These are phyloP conservation scores for Neofusicoccum sp. DNA, from an alignment of 2,329 filamentous ascomycete genomes.

Conservation along the genomic window DNA sequence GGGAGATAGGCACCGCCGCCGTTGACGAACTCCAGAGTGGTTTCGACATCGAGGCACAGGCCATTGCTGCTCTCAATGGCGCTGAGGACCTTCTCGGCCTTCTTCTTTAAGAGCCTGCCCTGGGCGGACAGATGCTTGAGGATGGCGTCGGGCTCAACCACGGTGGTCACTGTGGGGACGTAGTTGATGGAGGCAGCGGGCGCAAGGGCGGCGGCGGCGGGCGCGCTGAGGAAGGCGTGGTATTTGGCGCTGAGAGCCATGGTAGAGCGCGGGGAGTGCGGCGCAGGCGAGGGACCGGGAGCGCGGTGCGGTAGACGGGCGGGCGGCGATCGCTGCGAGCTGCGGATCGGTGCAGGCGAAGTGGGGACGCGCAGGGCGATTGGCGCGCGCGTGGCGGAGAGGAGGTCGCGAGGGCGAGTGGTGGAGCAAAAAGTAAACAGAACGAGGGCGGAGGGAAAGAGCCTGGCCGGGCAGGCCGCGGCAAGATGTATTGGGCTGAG, in stretches of 20 bases:
- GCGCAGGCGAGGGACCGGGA: slow-evolving; percentile 3
- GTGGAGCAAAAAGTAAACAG: slow-evolving; percentile 10
- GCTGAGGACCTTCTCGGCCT: slow-evolving; percentile 72
- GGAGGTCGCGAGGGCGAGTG: slow-evolving; percentile 2
- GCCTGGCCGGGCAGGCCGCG: slow-evolving; percentile 3
- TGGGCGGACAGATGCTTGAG: slow-evolving; percentile 75
- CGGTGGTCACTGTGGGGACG: slow-evolving; percentile 78
- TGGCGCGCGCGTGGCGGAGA: not conserved
- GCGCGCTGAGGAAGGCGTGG: slow-evolving; percentile 45
- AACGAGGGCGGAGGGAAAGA: not conserved
- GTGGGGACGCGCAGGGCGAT: slow-evolving; percentile 1
- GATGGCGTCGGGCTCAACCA: slow-evolving; percentile 71
- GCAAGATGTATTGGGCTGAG: slow-evolving; percentile 13
- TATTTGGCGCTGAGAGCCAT: slow-evolving; percentile 44
- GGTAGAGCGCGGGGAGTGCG: slow-evolving; percentile 21
- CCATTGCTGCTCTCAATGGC: slow-evolving; percentile 69
- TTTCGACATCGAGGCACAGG: slow-evolving; percentile 76
- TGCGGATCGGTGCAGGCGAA: slow-evolving; percentile 13
- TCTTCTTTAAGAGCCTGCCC: slow-evolving; percentile 75
- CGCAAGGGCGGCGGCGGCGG: slow-evolving; percentile 43
- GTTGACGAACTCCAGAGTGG: slow-evolving; percentile 74
- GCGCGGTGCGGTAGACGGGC: not conserved
- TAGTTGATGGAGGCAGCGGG: slow-evolving; percentile 63
- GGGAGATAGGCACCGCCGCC: slow-evolving; percentile 86
- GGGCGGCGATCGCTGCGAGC: slow-evolving; percentile 7